Base-by-base conservation (phyloP, 2,329 filamentous ascomycete genomes). In the Venturia oleaginea region DNA sequence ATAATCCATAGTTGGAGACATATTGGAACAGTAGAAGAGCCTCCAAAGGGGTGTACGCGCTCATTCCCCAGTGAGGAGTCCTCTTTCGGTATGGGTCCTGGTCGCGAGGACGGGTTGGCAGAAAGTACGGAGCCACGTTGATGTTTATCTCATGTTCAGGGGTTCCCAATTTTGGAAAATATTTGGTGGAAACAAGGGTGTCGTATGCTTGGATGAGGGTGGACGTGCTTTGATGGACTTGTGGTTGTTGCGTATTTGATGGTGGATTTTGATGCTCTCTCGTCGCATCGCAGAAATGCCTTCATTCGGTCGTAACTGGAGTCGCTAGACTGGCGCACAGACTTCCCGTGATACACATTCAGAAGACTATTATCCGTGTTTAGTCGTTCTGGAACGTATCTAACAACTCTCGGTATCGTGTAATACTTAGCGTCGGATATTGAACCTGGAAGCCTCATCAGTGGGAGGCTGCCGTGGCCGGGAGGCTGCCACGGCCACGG, bases 1-100 rank as follows among this genome's bases (percentile, higher is more conserved):
- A 83, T 68, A 86, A 79, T 72, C 89, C 89, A 75, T 89, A 82
- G 69, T 81, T 80, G 69, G 86, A 83, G 68, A 95, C 83, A 67
- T 87, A 88, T 77, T 93, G 90, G 78, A 94, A 93, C 72, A 96
- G 83, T 69, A 94, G 84, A 67, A 95, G 83, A 72, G 88, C 89
- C 83, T 96, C 92, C 80, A 95, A 89, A 70, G 88, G 85, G 73
- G 91, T 93, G 78, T 94, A 92, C 72, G 82, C 80, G 73, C 85
- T 82, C 83, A 85, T 86, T 75, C 79, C 81, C 72, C 40, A 38
- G 32, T 24, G 22, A 19, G 37, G 34, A 38, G 59, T 61, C 19
- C 37, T 48, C 24, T 22, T 30, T 59, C 32, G 46, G 46, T 48
- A 42, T 27, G 43, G 48, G 62, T 37, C n/a, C 43, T 46, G 62